Percentiles rank a stretch among this genome's conserved stretches.
Conservation (phyloP, 2,329 filamentous ascomycete species). For the Xylariaceae sp. region DNA sequence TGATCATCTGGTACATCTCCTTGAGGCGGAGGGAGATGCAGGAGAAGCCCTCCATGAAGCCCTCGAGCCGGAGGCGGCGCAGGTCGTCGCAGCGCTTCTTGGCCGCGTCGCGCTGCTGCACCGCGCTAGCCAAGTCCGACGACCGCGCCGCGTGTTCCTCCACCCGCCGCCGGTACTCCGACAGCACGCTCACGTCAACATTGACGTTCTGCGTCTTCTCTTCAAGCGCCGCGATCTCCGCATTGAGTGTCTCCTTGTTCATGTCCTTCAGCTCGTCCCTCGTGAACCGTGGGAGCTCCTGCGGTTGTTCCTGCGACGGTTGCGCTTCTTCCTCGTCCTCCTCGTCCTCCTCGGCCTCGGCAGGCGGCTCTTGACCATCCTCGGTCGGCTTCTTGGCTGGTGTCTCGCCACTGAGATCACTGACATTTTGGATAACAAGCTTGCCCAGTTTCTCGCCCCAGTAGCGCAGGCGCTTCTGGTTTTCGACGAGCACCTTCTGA, state of each 20-base stretch:
- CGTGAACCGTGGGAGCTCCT: conserved; percentile 77
- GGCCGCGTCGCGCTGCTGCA: conserved; percentile 77
- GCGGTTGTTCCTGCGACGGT: conserved; percentile 39
- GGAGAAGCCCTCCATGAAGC: conserved; percentile 98
- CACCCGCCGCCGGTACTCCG: conserved; percentile 84
- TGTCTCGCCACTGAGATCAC: conserved; percentile 59
- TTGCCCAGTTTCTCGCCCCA: conserved; percentile 91
- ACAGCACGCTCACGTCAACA: conserved; percentile 85
- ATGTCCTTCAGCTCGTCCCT: conserved; percentile 69
- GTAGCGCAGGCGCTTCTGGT: conserved; percentile 79
- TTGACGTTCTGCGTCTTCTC: conserved; percentile 79
- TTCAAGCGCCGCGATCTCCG: conserved; percentile 64
- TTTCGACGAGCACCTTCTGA: conserved; percentile 84
- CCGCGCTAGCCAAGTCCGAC: conserved; percentile 79
- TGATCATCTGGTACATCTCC: conserved; percentile 99
- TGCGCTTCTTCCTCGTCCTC: conserved; percentile 30
- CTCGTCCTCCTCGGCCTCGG: conserved; percentile 31
- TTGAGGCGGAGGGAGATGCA: conserved; percentile 92
- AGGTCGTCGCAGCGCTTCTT: conserved; percentile 94
- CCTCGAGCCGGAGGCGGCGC: conserved; percentile 84
- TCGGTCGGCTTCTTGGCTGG: conserved; percentile 37
- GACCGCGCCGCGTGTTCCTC: conserved; percentile 81
- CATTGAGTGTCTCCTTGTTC: conserved; percentile 63
- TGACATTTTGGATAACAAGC: conserved; percentile 78
- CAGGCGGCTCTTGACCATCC: too few relatives aligned